These are phyloP conservation scores for Penstemon barbatus DNA, from an alignment of 257 asterid species.

Conservation along the genomic window DNA sequence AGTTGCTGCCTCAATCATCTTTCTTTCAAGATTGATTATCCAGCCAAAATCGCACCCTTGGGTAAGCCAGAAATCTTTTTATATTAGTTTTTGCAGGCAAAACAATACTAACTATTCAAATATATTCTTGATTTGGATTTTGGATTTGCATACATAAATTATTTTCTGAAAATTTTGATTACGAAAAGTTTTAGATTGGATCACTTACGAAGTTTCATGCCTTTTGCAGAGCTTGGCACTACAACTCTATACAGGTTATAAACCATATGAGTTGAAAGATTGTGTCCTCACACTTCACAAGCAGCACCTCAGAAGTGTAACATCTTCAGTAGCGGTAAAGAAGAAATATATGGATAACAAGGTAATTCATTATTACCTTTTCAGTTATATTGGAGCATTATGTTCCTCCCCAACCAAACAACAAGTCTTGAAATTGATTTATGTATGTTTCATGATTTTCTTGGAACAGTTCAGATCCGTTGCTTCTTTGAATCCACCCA, in stretches of 20 bases:
- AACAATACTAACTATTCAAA: neutral
- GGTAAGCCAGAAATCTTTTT: conserved; percentile 49
- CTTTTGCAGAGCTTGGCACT: conserved; percentile 53
- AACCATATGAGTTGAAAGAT: conserved; percentile 59
- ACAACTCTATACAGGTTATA: conserved; percentile 63
- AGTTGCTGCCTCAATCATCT: conserved; percentile 82
- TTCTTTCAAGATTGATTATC: conserved; percentile 62
- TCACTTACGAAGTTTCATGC: neutral
- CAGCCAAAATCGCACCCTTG: conserved; percentile 63
- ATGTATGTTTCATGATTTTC: conserved; percentile 13
- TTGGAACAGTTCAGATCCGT: conserved; percentile 52
- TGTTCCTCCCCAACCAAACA: no score
- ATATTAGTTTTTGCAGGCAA: neutral
- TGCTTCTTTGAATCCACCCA: conserved; percentile 38
- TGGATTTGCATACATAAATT: neutral
- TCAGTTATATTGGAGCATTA: neutral
- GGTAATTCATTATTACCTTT: conserved; percentile 32
- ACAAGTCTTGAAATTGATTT: conserved; percentile 1
- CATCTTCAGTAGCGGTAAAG: conserved; percentile 36
- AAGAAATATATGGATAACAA: conserved; percentile 53
- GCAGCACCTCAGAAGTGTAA: conserved; percentile 38
- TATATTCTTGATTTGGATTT: conserved; percentile 16
- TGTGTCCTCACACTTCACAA: conserved; percentile 56
- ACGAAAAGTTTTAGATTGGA: neutral
- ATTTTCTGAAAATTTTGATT: neutral